Evolutionary conservation across 805 yeast species (phyloP).

Genomic region (Lachancea dasiensis): DNA sequence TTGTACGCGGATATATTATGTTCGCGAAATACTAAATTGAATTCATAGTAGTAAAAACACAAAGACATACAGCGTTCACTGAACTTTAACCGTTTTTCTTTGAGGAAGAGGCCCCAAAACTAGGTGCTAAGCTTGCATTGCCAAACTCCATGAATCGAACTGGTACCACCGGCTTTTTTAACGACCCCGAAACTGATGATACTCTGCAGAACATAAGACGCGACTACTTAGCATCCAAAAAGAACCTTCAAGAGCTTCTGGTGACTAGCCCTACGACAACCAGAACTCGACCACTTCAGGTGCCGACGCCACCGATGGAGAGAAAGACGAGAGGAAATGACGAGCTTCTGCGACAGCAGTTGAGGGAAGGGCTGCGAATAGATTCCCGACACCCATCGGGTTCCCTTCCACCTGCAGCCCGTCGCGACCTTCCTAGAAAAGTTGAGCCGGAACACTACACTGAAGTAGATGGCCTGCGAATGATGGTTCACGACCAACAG

Average conservation of each 20-base stretch:
- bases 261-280: conserved; percentile 12
- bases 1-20: too few relatives aligned
- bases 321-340: conserved; percentile 6
- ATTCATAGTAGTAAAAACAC: not conserved
- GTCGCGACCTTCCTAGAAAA: conserved; percentile 1
- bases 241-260: conserved; percentile 22
- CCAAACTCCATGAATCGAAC: conserved; percentile 2
- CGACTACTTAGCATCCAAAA: conserved; percentile 26
- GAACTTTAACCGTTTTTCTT: too few relatives aligned
- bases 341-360: conserved; percentile 11
- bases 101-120: too few relatives aligned
- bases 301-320: conserved; percentile 6
- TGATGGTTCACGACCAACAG: conserved; percentile 20
- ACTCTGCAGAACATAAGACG: conserved; percentile 27
- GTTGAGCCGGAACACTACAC: not conserved
- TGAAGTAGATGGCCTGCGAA: conserved; percentile 11
- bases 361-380: conserved; percentile 7
- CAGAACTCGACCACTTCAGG: conserved; percentile 2
- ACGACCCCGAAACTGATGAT: conserved; percentile 27
- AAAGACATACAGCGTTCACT: not conserved
- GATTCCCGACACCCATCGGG: not conserved
- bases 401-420: not conserved
- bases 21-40: not conserved
- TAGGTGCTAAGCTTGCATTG: too few relatives aligned
- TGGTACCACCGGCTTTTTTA: conserved; percentile 14